phyloP scores from a whole-genome alignment of 345 rosid species.

The Aegle marmelos region DNA sequence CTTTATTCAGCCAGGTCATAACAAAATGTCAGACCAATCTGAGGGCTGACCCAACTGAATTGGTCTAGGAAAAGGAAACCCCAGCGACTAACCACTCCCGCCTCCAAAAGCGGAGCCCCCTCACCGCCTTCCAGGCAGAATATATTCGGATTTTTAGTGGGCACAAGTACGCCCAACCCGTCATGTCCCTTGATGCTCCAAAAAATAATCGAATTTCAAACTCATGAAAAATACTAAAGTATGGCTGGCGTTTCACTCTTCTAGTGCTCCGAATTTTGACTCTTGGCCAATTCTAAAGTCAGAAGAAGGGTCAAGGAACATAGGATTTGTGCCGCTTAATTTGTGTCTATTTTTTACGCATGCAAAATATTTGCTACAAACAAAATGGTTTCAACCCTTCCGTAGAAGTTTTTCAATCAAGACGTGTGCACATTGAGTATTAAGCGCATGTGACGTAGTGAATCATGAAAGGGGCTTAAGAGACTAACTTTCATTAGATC shows the following conservation, averaged over 20 bases:
- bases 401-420: background rate
- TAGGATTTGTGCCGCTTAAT: background rate
- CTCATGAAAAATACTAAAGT: background rate
- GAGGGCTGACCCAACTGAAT: too few species aligned
- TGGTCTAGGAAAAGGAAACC: too few species aligned
- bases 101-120: too few species aligned
- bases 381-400: background rate
- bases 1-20: background rate
- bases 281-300: background rate
- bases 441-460: background rate
- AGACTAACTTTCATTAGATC: too few species aligned
- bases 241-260: background rate
- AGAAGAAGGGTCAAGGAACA: too few species aligned
- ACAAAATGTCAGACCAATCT: constrained; percentile 4
- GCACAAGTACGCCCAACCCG: background rate
- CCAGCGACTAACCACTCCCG: too few species aligned
- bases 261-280: constrained; percentile 3
- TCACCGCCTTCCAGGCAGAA: constrained; percentile 9
- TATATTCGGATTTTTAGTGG: constrained; percentile 18
- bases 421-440: background rate
- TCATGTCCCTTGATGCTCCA: background rate
- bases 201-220: constrained; percentile 9
- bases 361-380: too few species aligned
- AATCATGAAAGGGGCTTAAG: too few species aligned
- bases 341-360: background rate